Conservation (phyloP, 371 early-diverging fungal genomes). For the Smittium mucronatum region DNA sequence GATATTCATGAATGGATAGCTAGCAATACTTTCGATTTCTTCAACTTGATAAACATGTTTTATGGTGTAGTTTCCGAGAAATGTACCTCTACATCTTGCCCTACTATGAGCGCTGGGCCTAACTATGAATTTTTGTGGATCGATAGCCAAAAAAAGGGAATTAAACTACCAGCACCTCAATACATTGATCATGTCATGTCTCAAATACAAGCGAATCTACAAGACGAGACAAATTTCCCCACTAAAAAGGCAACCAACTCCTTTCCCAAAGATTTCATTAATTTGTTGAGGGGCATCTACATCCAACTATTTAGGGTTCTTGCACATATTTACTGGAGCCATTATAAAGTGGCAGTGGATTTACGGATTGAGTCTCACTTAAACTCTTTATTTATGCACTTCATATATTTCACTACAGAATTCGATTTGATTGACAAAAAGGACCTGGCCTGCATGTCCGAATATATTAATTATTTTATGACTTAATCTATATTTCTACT, state of each 20-base stretch:
- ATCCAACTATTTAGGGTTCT: conserved; percentile 79
- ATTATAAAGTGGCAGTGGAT: conserved; percentile 73
- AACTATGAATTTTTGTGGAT: conserved; percentile 79
- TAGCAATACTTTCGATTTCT: conserved; percentile 84
- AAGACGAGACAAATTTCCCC: conserved; percentile 78
- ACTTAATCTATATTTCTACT: no score
- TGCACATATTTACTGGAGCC: conserved; percentile 88
- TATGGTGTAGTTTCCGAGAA: conserved; percentile 82
- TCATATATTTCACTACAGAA: conserved; percentile 76
- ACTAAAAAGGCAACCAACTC: conserved; percentile 46
- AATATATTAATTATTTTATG: conserved; percentile 60
- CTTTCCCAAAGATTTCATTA: conserved; percentile 68
- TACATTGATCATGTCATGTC: conserved; percentile 88
- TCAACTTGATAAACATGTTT: conserved; percentile 83
- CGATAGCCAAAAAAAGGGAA: conserved; percentile 67
- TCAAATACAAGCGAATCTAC: conserved; percentile 71
- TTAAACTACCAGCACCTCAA: conserved; percentile 81
- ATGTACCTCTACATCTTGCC: conserved; percentile 68
- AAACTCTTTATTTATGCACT: conserved; percentile 88
- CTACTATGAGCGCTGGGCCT: conserved; percentile 78
- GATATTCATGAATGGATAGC: conserved; percentile 92
- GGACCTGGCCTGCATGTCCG: conserved; percentile 69
- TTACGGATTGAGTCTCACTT: conserved; percentile 76
- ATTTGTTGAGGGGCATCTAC: conserved; percentile 52
- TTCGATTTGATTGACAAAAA: conserved; percentile 86